Conservation (phyloP, 495 filamentous ascomycete genomes). For the Hyaloscypha hepaticicola region DNA sequence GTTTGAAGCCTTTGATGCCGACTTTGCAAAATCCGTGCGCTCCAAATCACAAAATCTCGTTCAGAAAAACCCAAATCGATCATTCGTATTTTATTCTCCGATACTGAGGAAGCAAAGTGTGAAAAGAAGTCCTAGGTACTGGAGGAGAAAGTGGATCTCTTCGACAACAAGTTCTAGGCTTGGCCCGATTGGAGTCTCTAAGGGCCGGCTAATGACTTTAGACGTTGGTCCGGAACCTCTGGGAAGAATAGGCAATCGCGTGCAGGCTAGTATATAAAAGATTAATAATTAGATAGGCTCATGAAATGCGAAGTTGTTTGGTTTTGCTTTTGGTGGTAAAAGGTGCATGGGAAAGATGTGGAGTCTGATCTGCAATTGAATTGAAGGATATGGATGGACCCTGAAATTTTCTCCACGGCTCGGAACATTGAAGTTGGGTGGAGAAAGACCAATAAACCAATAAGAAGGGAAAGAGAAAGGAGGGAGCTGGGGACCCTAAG, state of each 20-base stretch:
- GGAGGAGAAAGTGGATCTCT: neutral
- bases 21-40: neutral
- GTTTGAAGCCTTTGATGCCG: neutral
- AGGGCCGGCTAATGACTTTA: neutral
- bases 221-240: conserved; percentile 6
- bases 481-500: neutral
- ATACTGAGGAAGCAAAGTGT: neutral
- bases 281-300: neutral
- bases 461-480: neutral
- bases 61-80: neutral
- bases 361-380: neutral
- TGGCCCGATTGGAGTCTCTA: conserved; percentile 5
- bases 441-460: neutral
- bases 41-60: neutral
- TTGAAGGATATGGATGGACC: neutral
- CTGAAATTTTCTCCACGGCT: neutral
- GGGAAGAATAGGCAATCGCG: neutral
- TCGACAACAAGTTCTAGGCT: neutral
- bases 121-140: neutral
- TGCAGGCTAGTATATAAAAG: neutral
- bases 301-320: neutral
- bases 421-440: neutral
- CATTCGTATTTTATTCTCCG: neutral
- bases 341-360: neutral
- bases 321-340: neutral